Evolutionary conservation across 2,329 filamentous ascomycete species (phyloP).

Genomic region (Diaporthe ampelina): DNA sequence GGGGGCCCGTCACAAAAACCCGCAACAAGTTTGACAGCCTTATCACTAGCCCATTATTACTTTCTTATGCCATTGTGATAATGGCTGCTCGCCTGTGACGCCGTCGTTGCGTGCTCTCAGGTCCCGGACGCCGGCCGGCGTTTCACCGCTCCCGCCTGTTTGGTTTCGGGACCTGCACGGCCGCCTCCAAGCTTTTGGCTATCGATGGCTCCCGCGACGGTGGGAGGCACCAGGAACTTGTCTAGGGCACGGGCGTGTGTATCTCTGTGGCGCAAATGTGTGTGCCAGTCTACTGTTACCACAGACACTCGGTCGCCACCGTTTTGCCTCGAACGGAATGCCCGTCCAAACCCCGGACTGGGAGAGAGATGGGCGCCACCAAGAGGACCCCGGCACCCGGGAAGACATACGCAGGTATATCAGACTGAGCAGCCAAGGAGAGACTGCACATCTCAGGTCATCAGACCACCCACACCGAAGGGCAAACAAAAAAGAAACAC

Average conservation of each 20-base stretch:
- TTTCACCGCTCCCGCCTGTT: slow-evolving; percentile 12
- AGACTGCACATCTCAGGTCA: background rate
- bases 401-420: background rate
- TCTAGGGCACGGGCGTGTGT: background rate
- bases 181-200: background rate
- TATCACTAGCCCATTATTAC: background rate
- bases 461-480: slow-evolving; percentile 3
- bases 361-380: background rate
- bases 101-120: slow-evolving; percentile 8
- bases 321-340: background rate
- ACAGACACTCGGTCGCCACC: background rate
- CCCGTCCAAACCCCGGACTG: background rate
- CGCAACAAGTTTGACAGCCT: background rate
- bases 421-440: slow-evolving; percentile 20
- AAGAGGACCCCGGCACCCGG: background rate
- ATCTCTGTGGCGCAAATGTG: background rate
- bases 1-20: slow-evolving; percentile 5
- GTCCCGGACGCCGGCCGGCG: slow-evolving; percentile 27
- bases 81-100: background rate
- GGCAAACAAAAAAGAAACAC: background rate
- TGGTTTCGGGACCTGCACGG: slow-evolving; percentile 28
- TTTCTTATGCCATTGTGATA: background rate
- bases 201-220: background rate
- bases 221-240: background rate
- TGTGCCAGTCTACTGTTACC: no score